Evolutionary conservation across 352 stramenopile genomes (phyloP).

Genomic region (Globisporangium uncinulatum): DNA sequence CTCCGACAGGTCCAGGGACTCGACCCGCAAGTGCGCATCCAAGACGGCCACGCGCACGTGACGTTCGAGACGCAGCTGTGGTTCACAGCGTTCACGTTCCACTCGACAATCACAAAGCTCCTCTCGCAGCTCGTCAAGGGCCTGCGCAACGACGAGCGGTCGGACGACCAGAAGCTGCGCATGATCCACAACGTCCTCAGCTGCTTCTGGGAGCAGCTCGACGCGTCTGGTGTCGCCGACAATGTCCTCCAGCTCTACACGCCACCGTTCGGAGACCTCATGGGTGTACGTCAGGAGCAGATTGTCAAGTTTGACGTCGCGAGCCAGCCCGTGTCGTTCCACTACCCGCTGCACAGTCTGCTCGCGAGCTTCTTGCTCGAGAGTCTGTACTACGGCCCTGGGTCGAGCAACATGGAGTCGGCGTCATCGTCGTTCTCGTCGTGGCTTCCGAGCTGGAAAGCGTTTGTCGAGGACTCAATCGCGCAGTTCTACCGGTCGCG

Average conservation of each 20-base stretch:
- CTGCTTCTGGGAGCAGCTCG: conserved; percentile 72
- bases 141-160: conserved; percentile 48
- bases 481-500: conserved; percentile 11
- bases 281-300: conserved; percentile 34
- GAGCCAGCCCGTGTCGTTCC: conserved; percentile 80
- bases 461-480: conserved; percentile 47
- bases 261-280: conserved; percentile 55
- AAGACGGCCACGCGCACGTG: conserved; percentile 84
- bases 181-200: conserved; percentile 74
- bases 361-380: conserved; percentile 80
- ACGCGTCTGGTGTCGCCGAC: conserved; percentile 33
- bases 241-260: conserved; percentile 45
- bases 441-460: conserved; percentile 48
- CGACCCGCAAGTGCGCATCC: conserved; percentile 68
- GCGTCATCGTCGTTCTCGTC: conserved; percentile 7
- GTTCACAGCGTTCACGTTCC: conserved; percentile 92
- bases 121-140: conserved; percentile 56
- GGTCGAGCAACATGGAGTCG: conserved; percentile 8
- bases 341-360: conserved; percentile 86
- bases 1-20: conserved; percentile 75
- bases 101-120: conserved; percentile 63
- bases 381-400: conserved; percentile 53
- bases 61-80: conserved; percentile 94
- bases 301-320: conserved; percentile 79
- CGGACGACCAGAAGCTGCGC: conserved; percentile 26